Conservation (phyloP, 2,329 filamentous ascomycete species). For the Aspergillus ochraceoroseus region DNA sequence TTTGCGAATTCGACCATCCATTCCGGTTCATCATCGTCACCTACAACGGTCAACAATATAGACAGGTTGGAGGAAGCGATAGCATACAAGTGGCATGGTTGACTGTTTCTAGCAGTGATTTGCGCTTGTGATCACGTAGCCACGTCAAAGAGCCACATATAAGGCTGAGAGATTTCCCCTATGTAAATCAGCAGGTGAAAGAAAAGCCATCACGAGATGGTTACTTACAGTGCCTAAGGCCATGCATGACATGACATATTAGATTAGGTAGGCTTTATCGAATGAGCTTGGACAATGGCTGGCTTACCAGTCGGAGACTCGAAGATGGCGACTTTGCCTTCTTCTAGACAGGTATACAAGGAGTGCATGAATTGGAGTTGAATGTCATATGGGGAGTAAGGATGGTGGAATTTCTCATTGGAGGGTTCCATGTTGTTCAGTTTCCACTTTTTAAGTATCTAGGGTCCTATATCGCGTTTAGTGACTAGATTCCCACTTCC, state of each 20-base stretch:
- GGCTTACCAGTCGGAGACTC: constrained; percentile 82
- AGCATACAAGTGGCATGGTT: constrained; percentile 42
- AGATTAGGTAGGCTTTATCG: no score
- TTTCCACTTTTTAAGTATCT: no score
- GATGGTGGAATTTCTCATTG: constrained; percentile 69
- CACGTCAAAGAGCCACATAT: constrained; percentile 87
- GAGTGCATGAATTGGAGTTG: constrained; percentile 83
- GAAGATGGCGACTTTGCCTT: constrained; percentile 78
- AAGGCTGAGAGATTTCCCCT: constrained; percentile 86
- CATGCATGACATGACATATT: constrained; percentile 18
- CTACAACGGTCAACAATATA: no score
- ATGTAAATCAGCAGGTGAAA: constrained; percentile 10
- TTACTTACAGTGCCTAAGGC: constrained; percentile 41
- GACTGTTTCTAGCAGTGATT: constrained; percentile 53
- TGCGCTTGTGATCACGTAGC: constrained; percentile 75
- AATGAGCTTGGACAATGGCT: neutral
- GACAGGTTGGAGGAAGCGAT: constrained; percentile 6
- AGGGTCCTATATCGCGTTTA: no score
- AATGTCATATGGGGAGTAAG: constrained; percentile 80
- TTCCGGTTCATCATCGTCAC: constrained; percentile 68
- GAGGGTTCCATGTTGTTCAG: constrained; percentile 36
- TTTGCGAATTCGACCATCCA: constrained; percentile 80
- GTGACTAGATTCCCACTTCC: no score
- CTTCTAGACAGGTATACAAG: constrained; percentile 71
- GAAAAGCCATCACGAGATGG: neutral